These are phyloP conservation scores for Selenicereus undatus DNA, from an alignment of 148 eudicot species.

Conservation along the genomic window DNA sequence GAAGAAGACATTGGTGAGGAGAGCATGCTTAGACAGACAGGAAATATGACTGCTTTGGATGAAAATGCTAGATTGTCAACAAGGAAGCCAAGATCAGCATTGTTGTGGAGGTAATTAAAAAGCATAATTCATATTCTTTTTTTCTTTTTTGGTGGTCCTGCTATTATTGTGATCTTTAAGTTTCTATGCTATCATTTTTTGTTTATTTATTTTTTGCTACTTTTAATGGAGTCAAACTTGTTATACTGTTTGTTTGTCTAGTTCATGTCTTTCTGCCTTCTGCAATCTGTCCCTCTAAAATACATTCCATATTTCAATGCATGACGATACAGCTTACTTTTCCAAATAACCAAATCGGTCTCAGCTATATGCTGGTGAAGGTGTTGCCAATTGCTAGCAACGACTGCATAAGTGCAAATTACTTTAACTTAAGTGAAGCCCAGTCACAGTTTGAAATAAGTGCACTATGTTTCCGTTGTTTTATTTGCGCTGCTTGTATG, in stretches of 20 bases:
- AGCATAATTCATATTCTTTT: background rate
- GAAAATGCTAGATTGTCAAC: constrained; percentile 42
- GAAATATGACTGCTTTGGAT: constrained; percentile 36
- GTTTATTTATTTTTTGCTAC: background rate
- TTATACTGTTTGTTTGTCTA: background rate
- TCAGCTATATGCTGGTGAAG: background rate
- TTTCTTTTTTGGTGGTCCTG: too few species aligned
- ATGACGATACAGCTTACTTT: background rate
- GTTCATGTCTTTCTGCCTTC: background rate
- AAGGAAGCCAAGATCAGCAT: constrained; percentile 75
- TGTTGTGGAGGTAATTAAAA: constrained; percentile 84
- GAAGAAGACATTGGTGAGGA: constrained; percentile 92
- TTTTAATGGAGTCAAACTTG: background rate
- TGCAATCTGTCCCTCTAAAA: background rate
- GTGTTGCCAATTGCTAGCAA: background rate
- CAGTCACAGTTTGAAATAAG: background rate
- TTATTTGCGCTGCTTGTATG: background rate
- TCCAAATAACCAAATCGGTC: background rate
- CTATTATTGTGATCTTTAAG: background rate
- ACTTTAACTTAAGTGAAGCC: background rate
- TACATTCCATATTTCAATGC: background rate
- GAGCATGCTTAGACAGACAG: constrained; percentile 49
- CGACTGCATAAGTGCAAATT: background rate
- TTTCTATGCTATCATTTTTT: background rate
- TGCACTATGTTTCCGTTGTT: background rate